Conservation (phyloP, 805 yeast genomes). For the Candida corydali region DNA sequence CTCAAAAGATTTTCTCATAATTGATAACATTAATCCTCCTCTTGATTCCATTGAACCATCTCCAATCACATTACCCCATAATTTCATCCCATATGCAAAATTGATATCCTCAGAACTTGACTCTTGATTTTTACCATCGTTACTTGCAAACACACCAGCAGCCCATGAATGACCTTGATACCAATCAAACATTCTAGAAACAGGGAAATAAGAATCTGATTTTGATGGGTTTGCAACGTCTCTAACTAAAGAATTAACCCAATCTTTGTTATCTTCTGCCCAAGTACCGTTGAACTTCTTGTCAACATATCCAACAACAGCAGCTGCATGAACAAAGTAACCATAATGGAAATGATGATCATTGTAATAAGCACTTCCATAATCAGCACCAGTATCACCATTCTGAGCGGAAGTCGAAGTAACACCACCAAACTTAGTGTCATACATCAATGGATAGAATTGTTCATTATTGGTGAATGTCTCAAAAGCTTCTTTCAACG, state of each 20-base stretch:
- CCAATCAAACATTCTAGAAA: slow-evolving; percentile 71
- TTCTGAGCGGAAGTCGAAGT: slow-evolving; percentile 47
- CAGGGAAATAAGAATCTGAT: slow-evolving; percentile 61
- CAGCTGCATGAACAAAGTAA: slow-evolving; percentile 79
- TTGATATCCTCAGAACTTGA: slow-evolving; percentile 73
- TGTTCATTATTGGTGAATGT: slow-evolving; percentile 39
- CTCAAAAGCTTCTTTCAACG: slow-evolving; percentile 42
- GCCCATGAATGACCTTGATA: slow-evolving; percentile 79
- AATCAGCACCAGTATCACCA: slow-evolving; percentile 50
- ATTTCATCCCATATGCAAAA: slow-evolving; percentile 62
- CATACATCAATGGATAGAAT: slow-evolving; percentile 49
- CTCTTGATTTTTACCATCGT: slow-evolving; percentile 76
- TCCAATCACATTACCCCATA: slow-evolving; percentile 61
- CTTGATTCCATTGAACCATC: slow-evolving; percentile 53
- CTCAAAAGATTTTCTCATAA: slow-evolving; percentile 52
- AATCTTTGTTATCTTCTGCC: slow-evolving; percentile 44
- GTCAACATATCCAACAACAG: slow-evolving; percentile 69
- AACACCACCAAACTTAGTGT: slow-evolving; percentile 52
- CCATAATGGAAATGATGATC: slow-evolving; percentile 91
- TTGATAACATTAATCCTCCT: slow-evolving; percentile 58
- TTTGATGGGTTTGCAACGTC: slow-evolving; percentile 64
- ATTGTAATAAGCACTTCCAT: slow-evolving; percentile 73
- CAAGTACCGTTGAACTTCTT: slow-evolving; percentile 48
- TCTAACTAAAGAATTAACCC: slow-evolving; percentile 60
- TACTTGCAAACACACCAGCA: slow-evolving; percentile 61